These are phyloP conservation scores for Cladosporium sp. DNA, from an alignment of 2,329 filamentous ascomycete genomes.

Conservation along the genomic window DNA sequence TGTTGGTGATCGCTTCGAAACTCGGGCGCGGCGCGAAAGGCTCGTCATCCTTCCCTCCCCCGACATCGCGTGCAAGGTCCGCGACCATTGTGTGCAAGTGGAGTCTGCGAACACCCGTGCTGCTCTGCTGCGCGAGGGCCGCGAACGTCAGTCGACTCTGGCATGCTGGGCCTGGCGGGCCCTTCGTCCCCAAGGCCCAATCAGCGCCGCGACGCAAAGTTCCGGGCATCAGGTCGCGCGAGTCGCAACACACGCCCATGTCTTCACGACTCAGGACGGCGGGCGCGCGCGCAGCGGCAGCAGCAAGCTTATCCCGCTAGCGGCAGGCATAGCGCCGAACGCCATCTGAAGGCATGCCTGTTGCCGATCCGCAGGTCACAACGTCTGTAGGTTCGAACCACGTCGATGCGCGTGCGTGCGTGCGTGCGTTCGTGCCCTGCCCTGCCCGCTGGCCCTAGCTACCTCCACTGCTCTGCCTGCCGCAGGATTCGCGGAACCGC, in stretches of 20 bases:
- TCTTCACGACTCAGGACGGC: conserved; percentile 1
- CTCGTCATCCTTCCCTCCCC: not conserved
- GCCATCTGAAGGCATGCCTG: not conserved
- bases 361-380: not conserved
- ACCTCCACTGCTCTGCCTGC: not conserved
- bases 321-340: not conserved
- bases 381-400: not conserved
- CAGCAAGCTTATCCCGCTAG: not conserved
- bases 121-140: too few species aligned
- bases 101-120: not conserved
- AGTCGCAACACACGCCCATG: not conserved
- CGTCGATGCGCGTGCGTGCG: not conserved
- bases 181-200: too few species aligned
- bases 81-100: not conserved
- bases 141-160: too few species aligned
- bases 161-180: too few species aligned
- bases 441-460: not conserved
- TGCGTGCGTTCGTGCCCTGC: too few species aligned
- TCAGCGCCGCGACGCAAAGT: too few species aligned
- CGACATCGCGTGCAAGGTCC: not conserved
- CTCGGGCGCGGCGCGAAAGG: not conserved
- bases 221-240: too few species aligned
- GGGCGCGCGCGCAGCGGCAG: not conserved
- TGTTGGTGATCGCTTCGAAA: too few species aligned
- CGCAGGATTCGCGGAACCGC: conserved; percentile 4